Evolutionary conservation across 2,329 filamentous ascomycete genomes (phyloP).

Genomic region (Graphiopsis chlorocephala): DNA sequence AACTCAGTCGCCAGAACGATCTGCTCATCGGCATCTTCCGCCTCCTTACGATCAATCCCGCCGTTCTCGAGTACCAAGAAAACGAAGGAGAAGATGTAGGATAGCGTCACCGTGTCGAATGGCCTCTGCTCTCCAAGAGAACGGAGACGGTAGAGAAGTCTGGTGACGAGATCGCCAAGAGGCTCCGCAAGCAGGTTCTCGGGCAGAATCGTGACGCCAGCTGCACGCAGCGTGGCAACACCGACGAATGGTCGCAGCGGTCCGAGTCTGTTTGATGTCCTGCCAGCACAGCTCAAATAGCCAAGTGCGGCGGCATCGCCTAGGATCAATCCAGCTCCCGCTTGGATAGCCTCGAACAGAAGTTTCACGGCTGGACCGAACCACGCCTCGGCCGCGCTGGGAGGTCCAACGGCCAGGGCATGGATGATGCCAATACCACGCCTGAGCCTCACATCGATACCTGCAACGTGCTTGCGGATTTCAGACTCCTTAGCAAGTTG

Average conservation of each 20-base stretch:
- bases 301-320: constrained; percentile 75
- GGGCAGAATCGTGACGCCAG: constrained; percentile 70
- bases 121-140: constrained; percentile 92
- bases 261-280: constrained; percentile 71
- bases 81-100: constrained; percentile 80
- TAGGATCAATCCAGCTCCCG: constrained; percentile 76
- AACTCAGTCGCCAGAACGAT: constrained; percentile 86
- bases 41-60: constrained; percentile 64
- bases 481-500: constrained; percentile 83
- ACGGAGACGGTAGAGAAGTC: constrained; percentile 84
- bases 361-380: constrained; percentile 76
- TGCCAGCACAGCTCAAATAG: constrained; percentile 76
- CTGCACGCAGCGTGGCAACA: constrained; percentile 76
- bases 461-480: constrained; percentile 71
- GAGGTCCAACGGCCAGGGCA: constrained; percentile 78
- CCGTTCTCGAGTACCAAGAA: constrained; percentile 75
- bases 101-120: constrained; percentile 82
- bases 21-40: constrained; percentile 84
- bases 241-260: constrained; percentile 78
- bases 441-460: constrained; percentile 67
- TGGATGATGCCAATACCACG: constrained; percentile 84
- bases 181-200: constrained; percentile 72
- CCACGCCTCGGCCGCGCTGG: constrained; percentile 86
- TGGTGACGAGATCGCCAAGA: constrained; percentile 76
- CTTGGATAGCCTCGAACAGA: constrained; percentile 71